A percentile compares a stretch with the other conserved stretches of the same genome.
These are phyloP conservation scores for Alternaria triticimaculans DNA, from an alignment of 2,329 filamentous ascomycete species.

Conservation along the genomic window DNA sequence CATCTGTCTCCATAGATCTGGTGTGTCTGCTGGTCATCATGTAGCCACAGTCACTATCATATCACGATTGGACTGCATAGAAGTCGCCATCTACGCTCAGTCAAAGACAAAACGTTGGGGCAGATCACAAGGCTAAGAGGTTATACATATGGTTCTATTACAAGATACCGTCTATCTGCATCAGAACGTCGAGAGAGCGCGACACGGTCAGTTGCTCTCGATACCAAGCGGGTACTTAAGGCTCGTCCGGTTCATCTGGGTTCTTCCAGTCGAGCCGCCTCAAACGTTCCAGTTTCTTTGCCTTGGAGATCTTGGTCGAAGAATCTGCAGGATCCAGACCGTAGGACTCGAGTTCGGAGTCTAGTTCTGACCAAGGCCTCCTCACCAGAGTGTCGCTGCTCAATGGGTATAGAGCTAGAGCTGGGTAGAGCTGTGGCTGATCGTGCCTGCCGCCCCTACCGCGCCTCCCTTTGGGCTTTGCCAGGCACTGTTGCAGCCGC, in stretches of 20 bases:
- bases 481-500: neutral
- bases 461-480: neutral
- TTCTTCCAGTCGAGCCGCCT: neutral
- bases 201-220: neutral
- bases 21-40: neutral
- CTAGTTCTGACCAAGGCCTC: neutral
- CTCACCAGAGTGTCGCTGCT: neutral
- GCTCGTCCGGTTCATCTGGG: neutral
- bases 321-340: neutral
- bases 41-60: neutral
- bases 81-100: neutral
- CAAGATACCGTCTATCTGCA: neutral
- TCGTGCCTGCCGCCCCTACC: neutral
- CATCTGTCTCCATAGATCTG: neutral
- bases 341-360: neutral
- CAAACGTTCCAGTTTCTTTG: neutral
- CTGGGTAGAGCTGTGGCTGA: neutral
- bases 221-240: neutral
- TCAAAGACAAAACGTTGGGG: neutral
- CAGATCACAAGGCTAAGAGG: neutral
- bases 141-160: neutral
- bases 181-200: neutral
- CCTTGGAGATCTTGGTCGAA: neutral
- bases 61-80: neutral
- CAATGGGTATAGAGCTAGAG: neutral